Evolutionary conservation across 169 alveolate genomes (phyloP).

Genomic region (Plasmodium gonderi): DNA sequence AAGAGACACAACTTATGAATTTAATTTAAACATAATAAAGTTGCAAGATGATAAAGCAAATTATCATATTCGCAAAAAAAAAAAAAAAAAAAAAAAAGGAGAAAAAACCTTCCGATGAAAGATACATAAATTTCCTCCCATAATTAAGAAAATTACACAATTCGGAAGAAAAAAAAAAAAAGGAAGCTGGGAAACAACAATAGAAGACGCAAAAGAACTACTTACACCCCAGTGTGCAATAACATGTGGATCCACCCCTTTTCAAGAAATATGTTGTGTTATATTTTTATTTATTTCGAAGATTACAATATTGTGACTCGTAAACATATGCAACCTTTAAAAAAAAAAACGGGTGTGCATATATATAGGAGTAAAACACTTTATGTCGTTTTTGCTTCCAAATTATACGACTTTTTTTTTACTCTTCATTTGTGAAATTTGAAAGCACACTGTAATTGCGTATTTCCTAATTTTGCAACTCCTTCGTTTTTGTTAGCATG

Average conservation of each 20-base stretch:
- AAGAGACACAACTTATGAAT: too few relatives aligned
- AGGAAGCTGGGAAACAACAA: neutral
- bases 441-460: neutral
- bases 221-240: neutral
- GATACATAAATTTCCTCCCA: constrained; percentile 56
- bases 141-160: constrained; percentile 4
- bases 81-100: neutral
- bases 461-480: too few relatives aligned
- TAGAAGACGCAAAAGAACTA: neutral
- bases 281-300: neutral
- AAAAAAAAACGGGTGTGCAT: neutral
- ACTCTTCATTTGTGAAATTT: neutral
- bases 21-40: too few relatives aligned
- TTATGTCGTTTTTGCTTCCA: neutral
- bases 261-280: neutral
- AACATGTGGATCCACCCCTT: neutral
- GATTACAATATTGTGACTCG: neutral
- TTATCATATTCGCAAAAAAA: neutral
- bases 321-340: neutral
- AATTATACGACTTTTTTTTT: neutral
- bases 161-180: neutral
- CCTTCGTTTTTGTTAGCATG: too few relatives aligned
- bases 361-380: neutral
- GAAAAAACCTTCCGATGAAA: constrained; percentile 36
- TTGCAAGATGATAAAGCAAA: too few relatives aligned